These are phyloP conservation scores for Cladophialophora yegresii DNA, from an alignment of 2,329 filamentous ascomycete species.

Conservation along the genomic window DNA sequence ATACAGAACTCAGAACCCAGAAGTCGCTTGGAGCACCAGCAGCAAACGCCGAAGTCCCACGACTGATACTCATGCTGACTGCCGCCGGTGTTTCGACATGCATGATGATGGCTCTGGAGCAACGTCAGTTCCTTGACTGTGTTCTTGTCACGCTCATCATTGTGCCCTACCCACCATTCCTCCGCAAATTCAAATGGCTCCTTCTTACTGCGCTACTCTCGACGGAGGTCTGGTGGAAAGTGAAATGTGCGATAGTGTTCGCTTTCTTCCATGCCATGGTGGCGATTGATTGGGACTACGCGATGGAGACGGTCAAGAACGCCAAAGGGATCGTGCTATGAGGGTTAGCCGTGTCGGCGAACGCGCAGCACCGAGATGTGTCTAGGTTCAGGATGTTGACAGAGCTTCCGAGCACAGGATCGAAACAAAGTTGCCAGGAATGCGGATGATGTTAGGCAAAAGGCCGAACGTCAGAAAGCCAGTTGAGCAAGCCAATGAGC, in stretches of 20 bases:
- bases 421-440: neutral
- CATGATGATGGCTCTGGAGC: neutral
- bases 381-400: neutral
- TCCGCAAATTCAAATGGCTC: conserved; percentile 5
- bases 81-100: neutral
- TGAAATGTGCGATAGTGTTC: conserved; percentile 5
- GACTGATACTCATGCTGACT: neutral
- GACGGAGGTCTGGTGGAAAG: neutral
- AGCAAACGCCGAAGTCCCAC: neutral
- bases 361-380: neutral
- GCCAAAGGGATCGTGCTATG: neutral
- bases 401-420: neutral
- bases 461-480: neutral
- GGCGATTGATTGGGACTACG: neutral
- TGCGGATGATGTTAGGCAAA: neutral
- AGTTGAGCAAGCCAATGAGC: neutral
- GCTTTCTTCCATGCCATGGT: neutral
- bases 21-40: neutral
- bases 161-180: conserved; percentile 9
- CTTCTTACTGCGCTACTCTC: conserved; percentile 7
- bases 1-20: neutral
- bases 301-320: neutral
- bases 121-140: conserved; percentile 5
- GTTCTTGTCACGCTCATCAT: conserved; percentile 12
- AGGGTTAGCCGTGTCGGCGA: neutral